Base-by-base conservation (phyloP, 2,329 filamentous ascomycete species). In the Cadophora gregata region DNA sequence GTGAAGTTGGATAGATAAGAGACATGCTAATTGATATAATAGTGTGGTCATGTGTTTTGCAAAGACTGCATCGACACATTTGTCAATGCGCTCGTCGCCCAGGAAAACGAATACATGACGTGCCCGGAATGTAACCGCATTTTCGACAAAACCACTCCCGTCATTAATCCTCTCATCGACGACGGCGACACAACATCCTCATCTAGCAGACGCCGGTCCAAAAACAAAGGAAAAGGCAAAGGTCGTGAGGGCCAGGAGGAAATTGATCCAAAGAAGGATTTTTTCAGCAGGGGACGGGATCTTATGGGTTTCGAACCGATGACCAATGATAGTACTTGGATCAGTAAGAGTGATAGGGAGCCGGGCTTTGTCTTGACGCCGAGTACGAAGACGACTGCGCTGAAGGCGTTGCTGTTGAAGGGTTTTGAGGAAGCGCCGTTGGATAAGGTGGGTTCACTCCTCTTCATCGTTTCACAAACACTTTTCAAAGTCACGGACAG, bases 41-140 rank as follows among this genome's bases (percentile, higher is more conserved):
- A 79, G 4, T 90, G 87, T 72, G 77, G 79, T 19, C 87, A 90
- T 67, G 74, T 88, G 5, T 86, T 86, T 69, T 90, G 87, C 74
- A 64, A 74, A 1, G 73, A 77, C 0, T 89, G 87, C 69, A 76
- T 86, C 8, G 62, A 60, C 69, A 71, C 73, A 1, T 70, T 73
- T 2, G 65, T 79, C 50, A 68, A 73, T 53, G n/a, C 77, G 0
- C 59, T 74, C 3, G 50, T 68, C 48, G 76, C 77, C 21, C 68
- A 74, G 69, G 64, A 76, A 3, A 50, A 75, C 12, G 68, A 72
- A 61, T 65, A 64, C n/a, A 65, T 61, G 16, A 59, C 62, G 31
- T 76, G 74, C 31, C 73, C 74, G 0, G 19, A 65, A 1, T 76
- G 74, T 58, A 62, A 70, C 19, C 38, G 55, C 1, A 65, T 74